phyloP scores from a whole-genome alignment of 2,329 filamentous ascomycete species.

The Botrytis cinerea region DNA sequence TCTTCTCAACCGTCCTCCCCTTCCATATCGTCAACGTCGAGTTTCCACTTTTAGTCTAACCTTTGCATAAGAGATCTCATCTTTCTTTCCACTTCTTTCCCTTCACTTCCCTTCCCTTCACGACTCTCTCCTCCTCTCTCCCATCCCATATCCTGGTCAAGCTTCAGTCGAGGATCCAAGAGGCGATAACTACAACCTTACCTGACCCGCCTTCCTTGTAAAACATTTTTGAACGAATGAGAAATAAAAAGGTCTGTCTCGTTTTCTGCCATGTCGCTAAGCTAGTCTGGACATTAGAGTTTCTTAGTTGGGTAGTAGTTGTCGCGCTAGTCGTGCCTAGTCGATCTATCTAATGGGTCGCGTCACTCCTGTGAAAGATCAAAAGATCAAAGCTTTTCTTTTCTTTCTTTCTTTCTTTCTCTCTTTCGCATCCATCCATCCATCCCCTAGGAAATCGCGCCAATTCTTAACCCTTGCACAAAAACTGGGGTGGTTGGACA shows the following conservation, averaged over 20 bases:
- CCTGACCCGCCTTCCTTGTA: not conserved
- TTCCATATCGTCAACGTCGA: no score
- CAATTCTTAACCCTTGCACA: constrained; percentile 14
- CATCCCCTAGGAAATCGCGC: not conserved
- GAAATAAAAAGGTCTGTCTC: not conserved
- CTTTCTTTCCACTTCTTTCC: not conserved
- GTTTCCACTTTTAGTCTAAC: constrained; percentile 1
- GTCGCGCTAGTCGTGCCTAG: not conserved
- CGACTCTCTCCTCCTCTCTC: not conserved
- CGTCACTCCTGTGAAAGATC: not conserved
- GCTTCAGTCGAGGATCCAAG: constrained; percentile 18
- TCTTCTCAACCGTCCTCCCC: not conserved
- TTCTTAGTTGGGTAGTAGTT: constrained; percentile 16
- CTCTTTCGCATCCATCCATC: not conserved
- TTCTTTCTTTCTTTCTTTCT: not conserved
- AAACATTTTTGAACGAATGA: not conserved
- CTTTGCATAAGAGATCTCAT: not conserved
- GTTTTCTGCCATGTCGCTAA: not conserved
- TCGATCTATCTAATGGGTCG: not conserved
- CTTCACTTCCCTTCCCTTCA: not conserved
- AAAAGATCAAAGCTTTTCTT: not conserved
- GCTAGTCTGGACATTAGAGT: not conserved
- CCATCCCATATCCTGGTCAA: not conserved
- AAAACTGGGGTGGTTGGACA: constrained; percentile 20
- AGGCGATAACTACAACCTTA: constrained; percentile 19